These are phyloP conservation scores for Solanum boliviense DNA, from an alignment of 257 asterid genomes.

Conservation along the genomic window DNA sequence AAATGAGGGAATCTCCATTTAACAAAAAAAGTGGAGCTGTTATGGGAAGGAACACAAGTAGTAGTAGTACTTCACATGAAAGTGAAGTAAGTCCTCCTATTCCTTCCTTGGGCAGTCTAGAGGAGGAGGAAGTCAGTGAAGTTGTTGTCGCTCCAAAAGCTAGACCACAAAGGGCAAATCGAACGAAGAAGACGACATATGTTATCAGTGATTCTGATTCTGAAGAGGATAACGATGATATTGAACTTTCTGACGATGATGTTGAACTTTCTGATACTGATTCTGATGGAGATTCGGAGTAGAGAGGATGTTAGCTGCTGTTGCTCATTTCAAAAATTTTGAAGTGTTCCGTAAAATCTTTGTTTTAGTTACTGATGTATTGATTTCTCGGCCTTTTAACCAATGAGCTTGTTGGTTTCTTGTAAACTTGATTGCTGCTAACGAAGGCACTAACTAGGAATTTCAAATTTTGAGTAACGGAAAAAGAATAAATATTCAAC, in stretches of 20 bases:
- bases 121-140: slow-evolving; percentile 17
- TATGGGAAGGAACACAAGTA: slow-evolving; percentile 24
- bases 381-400: background rate
- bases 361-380: background rate
- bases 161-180: slow-evolving; percentile 47
- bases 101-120: slow-evolving; percentile 31
- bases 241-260: slow-evolving; percentile 12
- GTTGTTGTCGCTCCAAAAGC: slow-evolving; percentile 25
- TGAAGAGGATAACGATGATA: slow-evolving; percentile 22
- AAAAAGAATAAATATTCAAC: no score
- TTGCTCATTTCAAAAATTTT: background rate
- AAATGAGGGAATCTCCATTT: slow-evolving; percentile 79
- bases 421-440: background rate
- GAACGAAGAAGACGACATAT: slow-evolving; percentile 23
- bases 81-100: slow-evolving; percentile 21
- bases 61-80: slow-evolving; percentile 6
- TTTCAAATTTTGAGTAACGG: no score
- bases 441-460: background rate
- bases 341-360: background rate
- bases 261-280: slow-evolving; percentile 32
- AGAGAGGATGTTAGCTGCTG: background rate
- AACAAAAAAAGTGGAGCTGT: slow-evolving; percentile 87
- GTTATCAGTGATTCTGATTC: slow-evolving; percentile 63
- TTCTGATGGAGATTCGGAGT: slow-evolving; percentile 28
- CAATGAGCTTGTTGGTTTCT: background rate